Base-by-base conservation (phyloP, 352 stramenopile genomes). In the Pelagophyceae sp. region DNA sequence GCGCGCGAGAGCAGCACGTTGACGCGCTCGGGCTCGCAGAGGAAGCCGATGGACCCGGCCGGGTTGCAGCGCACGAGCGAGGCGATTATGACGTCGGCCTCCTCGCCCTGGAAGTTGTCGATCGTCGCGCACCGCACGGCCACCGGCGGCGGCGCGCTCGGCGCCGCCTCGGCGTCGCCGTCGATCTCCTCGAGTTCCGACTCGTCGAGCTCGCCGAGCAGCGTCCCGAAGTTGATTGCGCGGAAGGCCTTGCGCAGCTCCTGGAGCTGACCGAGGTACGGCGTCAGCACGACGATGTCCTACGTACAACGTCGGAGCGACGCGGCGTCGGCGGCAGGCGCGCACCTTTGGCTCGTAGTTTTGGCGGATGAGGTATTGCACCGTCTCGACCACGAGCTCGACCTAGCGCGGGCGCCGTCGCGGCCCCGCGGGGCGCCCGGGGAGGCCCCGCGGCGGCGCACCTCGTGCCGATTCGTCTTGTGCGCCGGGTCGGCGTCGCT, bases 1-100 rank as follows among this genome's bases (percentile, higher is more conserved):
- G 87, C 87, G 72, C 87, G 84, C n/a, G 85, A 90, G 0, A 91
- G 82, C 32, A 89, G 80, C 23, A 91, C 87, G 38, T 89, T 90
- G 31, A 90, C 85, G 32, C 87, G 85, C 78, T 91, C 90, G 1
- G 83, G 82, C 0, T 81, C 87, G 54, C 86, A 87, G 35, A 91
- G 77, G 65, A 91, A 91, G 35, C 87, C 87, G 75, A 87, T 86
- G 23, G 77, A 82, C 38, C 72, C 72, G 17, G 82, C 81, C 27
- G 77, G 65, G 72, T 82, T 87, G 76, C 80, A 84, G 33, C 87
- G 84, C 29, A 91, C 87, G 1, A 86, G 79, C 51, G 83, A 89
- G 25, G 86, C 80, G 38, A 90, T 79, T 45, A 91, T 84, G 15
- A 90, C 50, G 15, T 82, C 84, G 0, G 85, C 83, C 80, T 91